Percentiles rank a stretch among this genome's conserved stretches.
phyloP scores from a whole-genome alignment of 2,329 filamentous ascomycete genomes.

The Dothideomycetidae sp. region DNA sequence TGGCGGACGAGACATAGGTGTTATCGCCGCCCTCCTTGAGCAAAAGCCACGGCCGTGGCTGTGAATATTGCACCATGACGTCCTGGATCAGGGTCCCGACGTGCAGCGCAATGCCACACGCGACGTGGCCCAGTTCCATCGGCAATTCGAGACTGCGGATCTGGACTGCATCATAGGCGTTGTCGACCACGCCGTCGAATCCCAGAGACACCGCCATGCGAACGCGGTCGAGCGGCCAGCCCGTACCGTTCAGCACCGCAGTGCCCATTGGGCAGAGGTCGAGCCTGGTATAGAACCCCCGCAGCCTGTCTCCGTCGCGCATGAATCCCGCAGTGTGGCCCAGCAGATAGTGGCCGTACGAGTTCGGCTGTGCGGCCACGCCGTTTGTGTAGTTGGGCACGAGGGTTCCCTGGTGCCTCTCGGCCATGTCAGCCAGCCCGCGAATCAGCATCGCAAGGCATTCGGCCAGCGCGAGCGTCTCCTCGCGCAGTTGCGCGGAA shows the following conservation, averaged over 20 bases:
- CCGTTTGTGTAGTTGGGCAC: too few species aligned
- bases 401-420: too few species aligned
- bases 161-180: conserved; percentile 1
- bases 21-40: too few species aligned
- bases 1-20: too few species aligned
- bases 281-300: conserved; percentile 1
- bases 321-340: not conserved
- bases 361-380: too few species aligned
- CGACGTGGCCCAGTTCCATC: not conserved
- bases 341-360: conserved; percentile 1
- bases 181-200: not conserved
- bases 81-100: too few species aligned
- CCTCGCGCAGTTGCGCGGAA: too few species aligned
- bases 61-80: too few species aligned
- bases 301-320: not conserved
- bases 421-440: too few species aligned
- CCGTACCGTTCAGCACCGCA: not conserved
- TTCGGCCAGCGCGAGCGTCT: too few species aligned
- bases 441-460: too few species aligned
- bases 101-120: not conserved
- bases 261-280: conserved; percentile 1
- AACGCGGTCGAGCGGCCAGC: not conserved
- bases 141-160: not conserved
- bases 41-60: too few species aligned
- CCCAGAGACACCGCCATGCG: not conserved